These are phyloP conservation scores for Mycena filopes DNA, from an alignment of 768 basidiomycete genomes.

Conservation along the genomic window DNA sequence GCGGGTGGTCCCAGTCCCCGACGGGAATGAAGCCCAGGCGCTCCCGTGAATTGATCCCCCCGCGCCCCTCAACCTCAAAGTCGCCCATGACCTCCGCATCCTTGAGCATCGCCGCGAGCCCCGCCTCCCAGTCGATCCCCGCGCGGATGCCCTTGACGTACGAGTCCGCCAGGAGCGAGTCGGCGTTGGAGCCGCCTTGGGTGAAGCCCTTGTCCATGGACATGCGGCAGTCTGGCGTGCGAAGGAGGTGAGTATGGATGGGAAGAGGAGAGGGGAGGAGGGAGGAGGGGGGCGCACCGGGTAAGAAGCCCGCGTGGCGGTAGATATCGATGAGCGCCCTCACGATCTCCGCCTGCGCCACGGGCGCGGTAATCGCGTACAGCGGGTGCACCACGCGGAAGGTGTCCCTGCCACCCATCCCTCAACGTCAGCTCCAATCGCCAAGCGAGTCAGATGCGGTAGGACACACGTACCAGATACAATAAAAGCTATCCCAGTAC, in stretches of 20 bases:
- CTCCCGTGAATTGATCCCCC: constrained; percentile 18
- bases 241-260: no score
- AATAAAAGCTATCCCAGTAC: constrained; percentile 40
- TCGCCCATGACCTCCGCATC: constrained; percentile 30
- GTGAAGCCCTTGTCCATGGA: constrained; percentile 39
- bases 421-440: no score
- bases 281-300: constrained; percentile 2
- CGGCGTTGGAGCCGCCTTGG: constrained; percentile 42
- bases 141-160: constrained; percentile 38
- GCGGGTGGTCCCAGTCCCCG: constrained; percentile 22
- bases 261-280: no score
- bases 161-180: constrained; percentile 40
- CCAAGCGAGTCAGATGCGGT: background rate
- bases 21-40: constrained; percentile 16
- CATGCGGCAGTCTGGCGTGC: constrained; percentile 40
- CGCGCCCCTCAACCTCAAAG: constrained; percentile 25
- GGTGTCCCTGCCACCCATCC: constrained; percentile 32
- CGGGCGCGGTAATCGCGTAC: constrained; percentile 31
- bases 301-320: constrained; percentile 37
- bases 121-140: constrained; percentile 41
- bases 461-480: constrained; percentile 37
- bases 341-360: constrained; percentile 34
- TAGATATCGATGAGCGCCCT: constrained; percentile 40
- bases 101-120: constrained; percentile 36
- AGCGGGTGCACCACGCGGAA: constrained; percentile 31